Evolutionary conservation across 257 asterid genomes (phyloP).

Genomic region (Solanum rostratum): DNA sequence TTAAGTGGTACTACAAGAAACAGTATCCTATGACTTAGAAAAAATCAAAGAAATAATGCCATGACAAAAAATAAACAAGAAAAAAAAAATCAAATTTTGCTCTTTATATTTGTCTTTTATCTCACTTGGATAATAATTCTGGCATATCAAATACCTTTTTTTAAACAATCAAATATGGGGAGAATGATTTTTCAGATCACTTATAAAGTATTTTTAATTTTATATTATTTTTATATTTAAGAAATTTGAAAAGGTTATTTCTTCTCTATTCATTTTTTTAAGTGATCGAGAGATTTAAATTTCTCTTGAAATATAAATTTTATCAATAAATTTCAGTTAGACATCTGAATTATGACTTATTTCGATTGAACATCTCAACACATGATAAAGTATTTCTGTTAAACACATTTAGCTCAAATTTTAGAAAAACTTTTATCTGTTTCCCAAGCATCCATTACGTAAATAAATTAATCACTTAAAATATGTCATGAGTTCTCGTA

Average conservation of each 20-base stretch:
- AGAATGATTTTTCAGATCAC: not conserved
- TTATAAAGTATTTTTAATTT: no score
- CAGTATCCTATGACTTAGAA: not conserved
- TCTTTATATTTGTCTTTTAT: not conserved
- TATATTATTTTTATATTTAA: not conserved
- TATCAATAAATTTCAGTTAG: no score
- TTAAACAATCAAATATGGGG: not conserved
- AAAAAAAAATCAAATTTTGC: not conserved
- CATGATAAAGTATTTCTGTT: not conserved
- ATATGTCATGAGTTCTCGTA: not conserved
- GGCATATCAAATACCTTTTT: not conserved
- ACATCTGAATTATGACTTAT: no score
- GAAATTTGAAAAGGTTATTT: not conserved
- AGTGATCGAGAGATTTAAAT: not conserved
- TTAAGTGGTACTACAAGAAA: not conserved
- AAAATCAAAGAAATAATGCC: not conserved
- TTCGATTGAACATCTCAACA: not conserved
- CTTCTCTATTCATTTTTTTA: not conserved
- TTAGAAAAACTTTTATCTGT: no score
- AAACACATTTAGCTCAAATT: not conserved
- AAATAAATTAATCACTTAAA: not conserved
- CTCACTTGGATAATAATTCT: not conserved
- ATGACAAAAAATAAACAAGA: not conserved
- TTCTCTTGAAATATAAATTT: not conserved
- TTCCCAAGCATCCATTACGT: not conserved